A percentile compares a stretch with the other conserved stretches of the same genome.
Evolutionary conservation across 164 flowering plant genomes (phyloP).

Genomic region (Tetrastigma voinierianum): DNA sequence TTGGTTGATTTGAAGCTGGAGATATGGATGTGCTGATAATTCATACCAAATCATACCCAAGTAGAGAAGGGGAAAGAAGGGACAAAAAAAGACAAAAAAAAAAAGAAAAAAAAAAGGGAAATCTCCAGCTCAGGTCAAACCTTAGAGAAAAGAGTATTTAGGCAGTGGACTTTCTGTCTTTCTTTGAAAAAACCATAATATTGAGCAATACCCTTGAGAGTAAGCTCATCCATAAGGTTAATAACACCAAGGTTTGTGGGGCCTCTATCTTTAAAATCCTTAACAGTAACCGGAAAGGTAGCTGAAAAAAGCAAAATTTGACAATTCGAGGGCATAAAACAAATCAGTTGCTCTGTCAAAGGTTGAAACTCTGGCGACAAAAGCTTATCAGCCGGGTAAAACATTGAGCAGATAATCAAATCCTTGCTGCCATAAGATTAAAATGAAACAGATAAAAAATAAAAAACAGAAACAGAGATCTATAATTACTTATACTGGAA

Average conservation of each 20-base stretch:
- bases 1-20: slow-evolving; percentile 98
- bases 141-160: slow-evolving; percentile 97
- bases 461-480: background rate
- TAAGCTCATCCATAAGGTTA: slow-evolving; percentile 98
- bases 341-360: slow-evolving; percentile 82
- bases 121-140: slow-evolving; percentile 33
- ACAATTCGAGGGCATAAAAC: slow-evolving; percentile 67
- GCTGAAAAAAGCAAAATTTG: slow-evolving; percentile 97
- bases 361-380: slow-evolving; percentile 97
- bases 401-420: slow-evolving; percentile 11
- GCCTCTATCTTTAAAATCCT: slow-evolving; percentile 89
- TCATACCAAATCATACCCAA: no score
- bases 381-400: slow-evolving; percentile 93
- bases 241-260: slow-evolving; percentile 80
- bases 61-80: background rate
- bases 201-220: slow-evolving; percentile 98
- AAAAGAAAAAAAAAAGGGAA: background rate
- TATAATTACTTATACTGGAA: background rate
- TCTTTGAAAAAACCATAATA: slow-evolving; percentile 98
- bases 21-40: background rate
- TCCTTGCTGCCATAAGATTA: background rate
- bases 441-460: slow-evolving; percentile 1
- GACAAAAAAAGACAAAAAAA: background rate
- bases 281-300: slow-evolving; percentile 97
- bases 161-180: slow-evolving; percentile 96